Conservation (phyloP, 805 yeast species). For the Wickerhamomyces queroliae region DNA sequence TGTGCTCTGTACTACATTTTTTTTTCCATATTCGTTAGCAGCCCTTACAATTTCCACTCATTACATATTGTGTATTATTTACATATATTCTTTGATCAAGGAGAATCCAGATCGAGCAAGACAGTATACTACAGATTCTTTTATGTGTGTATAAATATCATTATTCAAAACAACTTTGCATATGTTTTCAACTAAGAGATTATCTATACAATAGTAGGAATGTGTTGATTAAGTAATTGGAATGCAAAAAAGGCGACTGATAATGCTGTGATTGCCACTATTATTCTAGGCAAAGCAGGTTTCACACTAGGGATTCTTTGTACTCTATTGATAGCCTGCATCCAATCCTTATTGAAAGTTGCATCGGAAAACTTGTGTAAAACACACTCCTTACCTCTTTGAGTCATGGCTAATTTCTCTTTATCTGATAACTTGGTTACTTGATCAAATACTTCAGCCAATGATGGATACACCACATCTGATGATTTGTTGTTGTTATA, state of each 20-base stretch:
- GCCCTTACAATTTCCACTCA: no score
- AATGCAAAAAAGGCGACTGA: not conserved
- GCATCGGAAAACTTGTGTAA: constrained; percentile 55
- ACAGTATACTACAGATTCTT: no score
- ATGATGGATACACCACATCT: constrained; percentile 41
- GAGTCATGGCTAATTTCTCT: constrained; percentile 36
- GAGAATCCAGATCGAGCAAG: no score
- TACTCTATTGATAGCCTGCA: constrained; percentile 13
- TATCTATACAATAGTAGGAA: no score
- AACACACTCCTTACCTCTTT: constrained; percentile 39
- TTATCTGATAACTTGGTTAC: constrained; percentile 33
- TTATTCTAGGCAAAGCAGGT: not conserved
- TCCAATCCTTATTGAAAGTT: constrained; percentile 53
- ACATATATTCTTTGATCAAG: no score
- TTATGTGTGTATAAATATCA: no score
- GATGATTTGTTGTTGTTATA: no score
- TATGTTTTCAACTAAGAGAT: no score
- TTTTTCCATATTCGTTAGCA: not conserved
- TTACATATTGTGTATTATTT: no score
- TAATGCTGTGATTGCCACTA: not conserved
- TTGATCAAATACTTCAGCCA: constrained; percentile 42
- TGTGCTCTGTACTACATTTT: no score
- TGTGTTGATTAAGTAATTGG: no score
- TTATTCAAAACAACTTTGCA: no score
- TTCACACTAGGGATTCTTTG: not conserved